Evolutionary conservation across 2,329 filamentous ascomycete genomes (phyloP).

Genomic region (Xylariaceae sp.): DNA sequence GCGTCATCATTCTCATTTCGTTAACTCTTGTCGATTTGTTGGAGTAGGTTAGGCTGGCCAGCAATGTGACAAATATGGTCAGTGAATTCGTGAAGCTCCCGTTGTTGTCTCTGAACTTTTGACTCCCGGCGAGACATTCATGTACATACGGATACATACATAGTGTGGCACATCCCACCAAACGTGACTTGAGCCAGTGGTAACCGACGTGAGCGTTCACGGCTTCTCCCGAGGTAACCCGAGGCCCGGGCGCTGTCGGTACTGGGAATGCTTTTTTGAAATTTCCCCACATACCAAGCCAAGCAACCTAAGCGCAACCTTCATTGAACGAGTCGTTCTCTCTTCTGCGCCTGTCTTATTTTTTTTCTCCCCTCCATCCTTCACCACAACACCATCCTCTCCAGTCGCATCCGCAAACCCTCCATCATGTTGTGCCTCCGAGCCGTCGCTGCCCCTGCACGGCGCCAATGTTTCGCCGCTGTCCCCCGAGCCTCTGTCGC

Average conservation of each 20-base stretch:
- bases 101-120: no score
- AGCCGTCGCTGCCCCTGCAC: slow-evolving; percentile 67
- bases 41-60: no score
- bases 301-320: slow-evolving; percentile 6
- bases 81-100: no score
- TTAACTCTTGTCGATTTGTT: no score
- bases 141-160: no score
- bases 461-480: slow-evolving; percentile 71
- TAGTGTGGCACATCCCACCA: no score
- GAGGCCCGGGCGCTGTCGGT: not conserved
- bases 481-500: slow-evolving; percentile 51
- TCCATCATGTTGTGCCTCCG: slow-evolving; percentile 76
- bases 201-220: no score
- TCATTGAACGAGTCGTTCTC: slow-evolving; percentile 3
- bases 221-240: not conserved
- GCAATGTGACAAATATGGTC: no score
- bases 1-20: no score
- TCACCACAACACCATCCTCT: slow-evolving; percentile 24
- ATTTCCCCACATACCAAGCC: slow-evolving; percentile 11
- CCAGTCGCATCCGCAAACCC: not conserved
- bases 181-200: no score
- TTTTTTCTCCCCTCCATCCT: slow-evolving; percentile 7
- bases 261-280: slow-evolving; percentile 21
- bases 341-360: slow-evolving; percentile 16
- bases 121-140: no score